Evolutionary conservation across 225 moss, liverwort and hornwort species (phyloP), one percentile per base, ranked within the genome.

Genomic region (Takakia lepidozioides): DNA sequence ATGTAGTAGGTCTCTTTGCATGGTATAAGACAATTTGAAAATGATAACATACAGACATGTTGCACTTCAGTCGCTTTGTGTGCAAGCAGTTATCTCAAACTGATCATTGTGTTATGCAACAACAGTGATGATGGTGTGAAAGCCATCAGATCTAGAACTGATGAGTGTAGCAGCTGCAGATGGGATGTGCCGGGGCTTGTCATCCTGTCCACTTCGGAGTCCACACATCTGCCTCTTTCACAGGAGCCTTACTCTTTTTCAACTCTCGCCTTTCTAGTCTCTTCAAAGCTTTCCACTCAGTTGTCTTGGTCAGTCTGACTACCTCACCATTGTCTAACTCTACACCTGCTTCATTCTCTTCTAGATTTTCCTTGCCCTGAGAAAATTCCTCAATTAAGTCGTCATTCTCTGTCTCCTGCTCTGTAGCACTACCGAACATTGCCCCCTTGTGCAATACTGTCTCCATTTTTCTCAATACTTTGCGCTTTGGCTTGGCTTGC

Each of bases 401-500:
- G 40, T 11, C 5, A 17, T 41, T 17, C 15, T 41, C 16, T 17
- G 14, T 17, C 40, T 11, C 7, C 18, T 41, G 10, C 40, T 41
- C 7, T 17, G 45, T 5, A 10, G 19, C 21, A 19, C 45, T 20
- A 45, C 23, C 23, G 20, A 22, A 45, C 8, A 22, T 22, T 10
- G 23, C 14, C 20, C 45, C 45, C 20, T 45, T 45, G 45, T 19
- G 17, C 20, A 22, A 45, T 4, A n/a, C 8, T 22, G 23, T 4
- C 20, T 45, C 45, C 45, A 0, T 19, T 19, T 45, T 45, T 9
- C 23, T 45, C 19, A 19, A 22, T 45, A 45, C 45, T 19, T 45
- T 45, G 3, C 45, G 45, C 14, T 45, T 45, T 9, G 45, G 48
- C 38, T 61, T 61, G 2, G 54, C 55, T 9, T 43, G 60, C 5